Evolutionary conservation across 306 rosid genomes (phyloP), one percentile per base, ranked within the genome.

Genomic region (Pyrus bretschneideri): DNA sequence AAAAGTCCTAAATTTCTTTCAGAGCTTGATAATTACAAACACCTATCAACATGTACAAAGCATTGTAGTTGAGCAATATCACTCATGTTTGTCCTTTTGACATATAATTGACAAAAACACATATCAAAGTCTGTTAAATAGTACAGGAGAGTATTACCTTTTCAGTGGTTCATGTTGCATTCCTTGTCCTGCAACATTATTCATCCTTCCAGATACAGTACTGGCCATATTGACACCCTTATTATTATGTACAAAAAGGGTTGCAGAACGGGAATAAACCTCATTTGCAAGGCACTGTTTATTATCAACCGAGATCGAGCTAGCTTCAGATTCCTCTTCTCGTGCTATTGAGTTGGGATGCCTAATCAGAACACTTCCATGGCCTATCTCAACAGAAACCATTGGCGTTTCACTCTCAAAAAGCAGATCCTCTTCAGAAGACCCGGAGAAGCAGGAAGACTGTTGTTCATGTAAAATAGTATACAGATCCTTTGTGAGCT

Each of bases 331-430:
- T 86, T 92, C 99, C 80, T 96, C 99, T 62, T 96, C 98, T 63
- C 88, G 92, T 64, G 87, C 88, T 73, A 92, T 80, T 67, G 88
- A 88, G 81, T 91, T 92, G 11, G 99, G 99, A 81, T 92, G 98
- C 92, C 93, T 89, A 25, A 96, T 92, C 81, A 96, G 97, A 82
- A 96, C 84, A 33, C 97, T 92, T 81, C 99, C 99, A 81, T 96
- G 99, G 69, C 99, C 99, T 79, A 92, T 92, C 90, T 96, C 99
- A 79, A 96, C 99, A 69, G 98, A 96, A 77, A 96, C 98, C 99
- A 92, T 88, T 33, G 99, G 98, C 29, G 88, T 85, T 82, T 89
- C 96, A 72, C 90, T 91, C 81, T 89, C 98, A 42, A 89, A 96
- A 85, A 96, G 98, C 70, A 96, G 86, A 79, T 92, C 99, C 66